These are phyloP conservation scores for Solanum pimpinellifolium DNA, from an alignment of 257 asterid species.

Conservation along the genomic window DNA sequence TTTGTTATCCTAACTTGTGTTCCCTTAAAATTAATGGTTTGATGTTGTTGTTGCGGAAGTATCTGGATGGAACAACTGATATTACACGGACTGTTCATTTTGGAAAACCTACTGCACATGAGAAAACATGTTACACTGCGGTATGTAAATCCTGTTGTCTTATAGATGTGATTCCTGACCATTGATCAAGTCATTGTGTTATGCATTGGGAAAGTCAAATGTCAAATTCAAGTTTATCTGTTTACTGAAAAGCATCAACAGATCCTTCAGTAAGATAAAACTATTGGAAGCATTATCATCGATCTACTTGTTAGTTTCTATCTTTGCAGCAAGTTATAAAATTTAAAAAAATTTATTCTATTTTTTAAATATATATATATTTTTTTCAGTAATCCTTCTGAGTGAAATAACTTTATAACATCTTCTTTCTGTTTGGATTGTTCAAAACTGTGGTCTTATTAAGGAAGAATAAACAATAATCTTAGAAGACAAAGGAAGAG, in stretches of 20 bases:
- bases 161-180: not conserved
- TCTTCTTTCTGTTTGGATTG: not conserved
- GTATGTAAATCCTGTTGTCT: slow-evolving; percentile 32
- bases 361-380: not conserved
- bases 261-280: not conserved
- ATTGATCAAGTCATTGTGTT: not conserved
- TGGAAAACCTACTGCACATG: slow-evolving; percentile 85
- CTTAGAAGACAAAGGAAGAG: not conserved
- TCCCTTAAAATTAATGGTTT: slow-evolving; percentile 8
- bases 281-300: not conserved
- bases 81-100: slow-evolving; percentile 94
- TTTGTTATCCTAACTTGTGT: not conserved
- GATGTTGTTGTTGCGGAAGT: slow-evolving; percentile 34
- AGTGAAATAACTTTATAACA: not conserved
- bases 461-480: not conserved
- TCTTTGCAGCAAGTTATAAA: not conserved
- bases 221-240: not conserved
- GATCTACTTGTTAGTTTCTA: not conserved
- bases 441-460: not conserved
- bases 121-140: slow-evolving; percentile 92
- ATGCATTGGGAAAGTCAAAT: not conserved
- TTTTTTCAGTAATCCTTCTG: not conserved
- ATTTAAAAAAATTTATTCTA: not conserved
- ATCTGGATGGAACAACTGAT: slow-evolving; percentile 97
- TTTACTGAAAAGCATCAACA: not conserved